phyloP scores from a whole-genome alignment of 1,284 basidiomycete species.

The Coniferiporia sulphurascens region DNA sequence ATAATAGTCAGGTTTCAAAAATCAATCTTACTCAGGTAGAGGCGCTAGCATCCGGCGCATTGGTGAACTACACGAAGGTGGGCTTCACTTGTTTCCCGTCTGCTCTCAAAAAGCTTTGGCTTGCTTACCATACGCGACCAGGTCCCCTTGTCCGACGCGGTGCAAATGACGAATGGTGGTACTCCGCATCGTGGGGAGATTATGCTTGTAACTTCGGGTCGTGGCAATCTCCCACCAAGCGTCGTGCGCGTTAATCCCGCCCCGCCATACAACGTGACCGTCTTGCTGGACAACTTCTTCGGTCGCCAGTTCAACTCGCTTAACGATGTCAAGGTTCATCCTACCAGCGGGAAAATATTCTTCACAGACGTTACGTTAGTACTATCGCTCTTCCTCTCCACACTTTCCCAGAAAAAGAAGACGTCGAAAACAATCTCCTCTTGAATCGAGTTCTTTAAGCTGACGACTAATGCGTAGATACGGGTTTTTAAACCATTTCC shows the following conservation, averaged over 20 bases:
- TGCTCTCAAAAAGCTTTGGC: background rate
- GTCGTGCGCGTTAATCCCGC: slow-evolving; percentile 62
- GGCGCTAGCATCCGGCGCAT: slow-evolving; percentile 32
- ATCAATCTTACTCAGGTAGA: slow-evolving; percentile 34
- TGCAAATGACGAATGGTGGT: slow-evolving; percentile 74
- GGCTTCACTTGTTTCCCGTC: background rate
- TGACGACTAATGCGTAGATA: slow-evolving; percentile 38
- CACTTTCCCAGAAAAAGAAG: background rate
- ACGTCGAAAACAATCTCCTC: background rate
- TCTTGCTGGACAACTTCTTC: slow-evolving; percentile 67
- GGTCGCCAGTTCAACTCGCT: slow-evolving; percentile 80
- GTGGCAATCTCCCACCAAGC: slow-evolving; percentile 56
- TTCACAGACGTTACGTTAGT: slow-evolving; percentile 67
- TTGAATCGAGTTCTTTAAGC: background rate
- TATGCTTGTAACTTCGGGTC: slow-evolving; percentile 64
- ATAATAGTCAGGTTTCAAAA: slow-evolving; percentile 36
- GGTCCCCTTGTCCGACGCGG: slow-evolving; percentile 32
- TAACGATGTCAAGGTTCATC: slow-evolving; percentile 75
- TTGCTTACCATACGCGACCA: background rate
- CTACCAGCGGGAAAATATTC: slow-evolving; percentile 54
- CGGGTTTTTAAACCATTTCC: slow-evolving; percentile 61
- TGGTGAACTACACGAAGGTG: slow-evolving; percentile 10
- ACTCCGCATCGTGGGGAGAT: slow-evolving; percentile 61
- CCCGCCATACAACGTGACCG: slow-evolving; percentile 56
- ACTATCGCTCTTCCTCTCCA: background rate